Percentiles rank a stretch among this genome's conserved stretches.
Conservation (phyloP, 305 asterid species). For the Fraxinus angustifolia region DNA sequence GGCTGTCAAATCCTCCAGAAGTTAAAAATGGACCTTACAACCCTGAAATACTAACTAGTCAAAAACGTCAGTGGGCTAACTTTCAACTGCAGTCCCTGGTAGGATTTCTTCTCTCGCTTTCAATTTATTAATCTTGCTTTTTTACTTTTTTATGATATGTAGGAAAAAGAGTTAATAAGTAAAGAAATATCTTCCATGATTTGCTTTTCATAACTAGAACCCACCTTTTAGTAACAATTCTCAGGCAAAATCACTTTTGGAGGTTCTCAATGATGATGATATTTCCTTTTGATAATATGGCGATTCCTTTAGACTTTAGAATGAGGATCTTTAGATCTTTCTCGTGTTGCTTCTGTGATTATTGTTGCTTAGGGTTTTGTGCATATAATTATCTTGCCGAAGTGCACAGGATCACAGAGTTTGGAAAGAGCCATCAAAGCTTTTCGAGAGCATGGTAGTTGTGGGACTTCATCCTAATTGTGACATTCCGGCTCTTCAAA, state of each 20-base stretch:
- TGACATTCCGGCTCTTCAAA: constrained; percentile 87
- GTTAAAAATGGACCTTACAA: constrained; percentile 71
- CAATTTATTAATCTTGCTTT: not conserved
- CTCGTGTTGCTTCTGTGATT: not conserved
- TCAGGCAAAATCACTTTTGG: not conserved
- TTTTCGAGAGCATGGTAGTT: constrained; percentile 94
- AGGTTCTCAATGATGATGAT: not conserved
- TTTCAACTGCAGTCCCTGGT: constrained; percentile 93
- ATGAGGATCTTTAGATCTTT: not conserved
- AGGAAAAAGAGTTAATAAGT: not conserved
- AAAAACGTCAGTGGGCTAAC: constrained; percentile 98
- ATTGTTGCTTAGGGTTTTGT: constrained; percentile 21
- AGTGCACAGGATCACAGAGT: constrained; percentile 83
- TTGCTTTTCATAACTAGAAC: not conserved
- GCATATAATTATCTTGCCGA: constrained; percentile 33
- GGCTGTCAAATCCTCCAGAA: constrained; percentile 78
- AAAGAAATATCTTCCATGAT: not conserved
- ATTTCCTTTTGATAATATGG: not conserved
- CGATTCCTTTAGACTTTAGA: not conserved
- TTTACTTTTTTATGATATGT: not conserved
- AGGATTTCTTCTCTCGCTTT: constrained; percentile 29
- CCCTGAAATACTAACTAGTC: constrained; percentile 95
- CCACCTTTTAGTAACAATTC: not conserved
- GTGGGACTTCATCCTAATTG: constrained; percentile 92
- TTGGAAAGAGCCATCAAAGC: constrained; percentile 84